Percentiles rank a stretch among this genome's conserved stretches.
Conservation (phyloP, 2,329 filamentous ascomycete genomes). For the Aspergillus costaricaensis region DNA sequence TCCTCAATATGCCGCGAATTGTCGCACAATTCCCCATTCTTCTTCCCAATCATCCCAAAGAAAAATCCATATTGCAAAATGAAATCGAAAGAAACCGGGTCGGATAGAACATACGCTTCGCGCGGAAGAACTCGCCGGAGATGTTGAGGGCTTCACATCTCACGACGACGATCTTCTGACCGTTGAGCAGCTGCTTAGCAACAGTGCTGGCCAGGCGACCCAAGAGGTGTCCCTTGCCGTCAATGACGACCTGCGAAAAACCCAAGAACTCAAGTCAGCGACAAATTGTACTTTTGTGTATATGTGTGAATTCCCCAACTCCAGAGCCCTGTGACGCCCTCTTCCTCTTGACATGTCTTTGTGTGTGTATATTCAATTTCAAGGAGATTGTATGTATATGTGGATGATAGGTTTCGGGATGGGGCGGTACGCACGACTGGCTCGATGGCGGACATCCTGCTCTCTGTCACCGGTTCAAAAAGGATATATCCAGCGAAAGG, state of each 20-base stretch:
- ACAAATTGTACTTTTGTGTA: slow-evolving; percentile 14
- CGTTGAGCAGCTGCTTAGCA: slow-evolving; percentile 97
- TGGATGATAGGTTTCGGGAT: slow-evolving; percentile 7
- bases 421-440: slow-evolving; percentile 59
- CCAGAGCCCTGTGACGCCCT: background rate
- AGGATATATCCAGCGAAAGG: slow-evolving; percentile 44
- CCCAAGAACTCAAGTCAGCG: slow-evolving; percentile 47
- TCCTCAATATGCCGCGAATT: background rate
- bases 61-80: background rate
- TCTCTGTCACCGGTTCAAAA: slow-evolving; percentile 44
- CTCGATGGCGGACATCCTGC: slow-evolving; percentile 67
- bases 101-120: slow-evolving; percentile 86
- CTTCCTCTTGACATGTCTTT: background rate
- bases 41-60: slow-evolving; percentile 8
- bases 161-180: slow-evolving; percentile 99
- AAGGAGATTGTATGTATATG: background rate
- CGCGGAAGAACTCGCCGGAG: slow-evolving; percentile 99
- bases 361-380: background rate
- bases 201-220: slow-evolving; percentile 97
- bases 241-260: slow-evolving; percentile 81
- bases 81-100: slow-evolving; percentile 19
- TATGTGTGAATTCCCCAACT: background rate
- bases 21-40: background rate
- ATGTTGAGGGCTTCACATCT: slow-evolving; percentile 99
- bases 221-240: slow-evolving; percentile 99